Base-by-base conservation (phyloP, 192 early-diverging fungal species). In the Chytriomyces sp. region DNA sequence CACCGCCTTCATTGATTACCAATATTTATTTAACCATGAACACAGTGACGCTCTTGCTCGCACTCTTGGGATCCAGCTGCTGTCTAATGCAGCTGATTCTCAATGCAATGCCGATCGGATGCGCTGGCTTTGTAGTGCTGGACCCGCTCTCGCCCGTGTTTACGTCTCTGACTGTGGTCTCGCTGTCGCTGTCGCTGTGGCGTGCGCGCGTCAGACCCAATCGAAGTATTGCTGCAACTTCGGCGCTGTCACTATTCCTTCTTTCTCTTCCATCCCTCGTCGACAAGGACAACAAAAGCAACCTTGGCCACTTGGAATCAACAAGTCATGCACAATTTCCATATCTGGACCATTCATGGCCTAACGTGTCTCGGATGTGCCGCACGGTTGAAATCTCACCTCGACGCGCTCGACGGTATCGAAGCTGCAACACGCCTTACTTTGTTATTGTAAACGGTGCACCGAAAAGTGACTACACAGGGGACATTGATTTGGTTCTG, bases 1-100 rank as follows among this genome's bases (percentile, higher is more conserved):
- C 18, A 93, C 80, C 8, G 76, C 59, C 28, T 35, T 35, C 28
- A 35, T 35, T 35, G 28, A 0, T 35, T 35, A 35, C 28, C 28
- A 35, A 35, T 35, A 35, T 35, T 35, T 35, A 35, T 35, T n/a
- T 2, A 35, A 35, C 28, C 28, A 35, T 35, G 28, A 35, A 35
- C 28, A 35, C 28, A 0, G 3, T 20, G 13, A 57, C 53, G 13
- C 11, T 57, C 20, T 18, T 57, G 20, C 20, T 11, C 53, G 53
- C 53, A 20, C 53, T 57, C 11, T 20, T 57, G 13, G 53, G 53
- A 57, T 57, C 53, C 13, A 57, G 53, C 53, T 57, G 53, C 53
- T 57, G 53, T 20, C 13, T 20, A 1, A 57, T 57, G 1, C 53
- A 57, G 53, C 53, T 57, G 11, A 57, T 57, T 11, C 53, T 57